These are phyloP conservation scores for Apiotrichum sp. DNA, from an alignment of 1,284 basidiomycete genomes.

Conservation along the genomic window DNA sequence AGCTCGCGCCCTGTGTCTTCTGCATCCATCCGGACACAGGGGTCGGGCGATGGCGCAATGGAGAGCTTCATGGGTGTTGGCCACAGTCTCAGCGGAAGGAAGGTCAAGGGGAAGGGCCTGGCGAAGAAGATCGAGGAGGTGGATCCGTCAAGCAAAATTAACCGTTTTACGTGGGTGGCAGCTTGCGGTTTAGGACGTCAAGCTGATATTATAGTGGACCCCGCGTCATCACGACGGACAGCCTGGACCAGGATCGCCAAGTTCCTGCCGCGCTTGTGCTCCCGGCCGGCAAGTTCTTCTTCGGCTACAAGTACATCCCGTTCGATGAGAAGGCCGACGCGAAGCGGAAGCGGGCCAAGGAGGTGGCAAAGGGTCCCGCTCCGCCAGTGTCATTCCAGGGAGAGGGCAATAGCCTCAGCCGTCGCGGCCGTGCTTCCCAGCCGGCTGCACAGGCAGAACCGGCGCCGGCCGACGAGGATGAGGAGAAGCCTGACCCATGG, in stretches of 20 bases:
- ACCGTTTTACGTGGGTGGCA: constrained; percentile 71
- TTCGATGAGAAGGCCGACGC: constrained; percentile 54
- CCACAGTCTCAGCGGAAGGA: constrained; percentile 76
- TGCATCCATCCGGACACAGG: constrained; percentile 33
- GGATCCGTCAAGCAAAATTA: constrained; percentile 76
- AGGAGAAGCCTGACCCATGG: constrained; percentile 40
- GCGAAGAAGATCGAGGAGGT: constrained; percentile 74
- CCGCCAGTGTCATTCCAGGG: constrained; percentile 35
- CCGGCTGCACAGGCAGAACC: neutral
- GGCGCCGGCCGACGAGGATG: neutral
- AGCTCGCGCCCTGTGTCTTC: constrained; percentile 70
- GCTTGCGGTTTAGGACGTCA: no score
- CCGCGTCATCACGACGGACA: constrained; percentile 76
- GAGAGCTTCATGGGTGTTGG: constrained; percentile 93
- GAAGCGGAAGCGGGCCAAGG: constrained; percentile 38
- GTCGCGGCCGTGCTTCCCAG: constrained; percentile 1
- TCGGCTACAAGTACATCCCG: constrained; percentile 73
- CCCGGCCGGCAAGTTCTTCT: constrained; percentile 89
- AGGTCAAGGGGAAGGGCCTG: constrained; percentile 87
- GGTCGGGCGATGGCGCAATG: constrained; percentile 52
- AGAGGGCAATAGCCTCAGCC: constrained; percentile 35
- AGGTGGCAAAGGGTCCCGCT: constrained; percentile 11
- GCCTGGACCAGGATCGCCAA: constrained; percentile 64
- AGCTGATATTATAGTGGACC: constrained; percentile 57
- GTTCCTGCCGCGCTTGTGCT: constrained; percentile 85